Evolutionary conservation across 495 filamentous ascomycete species (phyloP).

Genomic region (Apiosordaria backusii): DNA sequence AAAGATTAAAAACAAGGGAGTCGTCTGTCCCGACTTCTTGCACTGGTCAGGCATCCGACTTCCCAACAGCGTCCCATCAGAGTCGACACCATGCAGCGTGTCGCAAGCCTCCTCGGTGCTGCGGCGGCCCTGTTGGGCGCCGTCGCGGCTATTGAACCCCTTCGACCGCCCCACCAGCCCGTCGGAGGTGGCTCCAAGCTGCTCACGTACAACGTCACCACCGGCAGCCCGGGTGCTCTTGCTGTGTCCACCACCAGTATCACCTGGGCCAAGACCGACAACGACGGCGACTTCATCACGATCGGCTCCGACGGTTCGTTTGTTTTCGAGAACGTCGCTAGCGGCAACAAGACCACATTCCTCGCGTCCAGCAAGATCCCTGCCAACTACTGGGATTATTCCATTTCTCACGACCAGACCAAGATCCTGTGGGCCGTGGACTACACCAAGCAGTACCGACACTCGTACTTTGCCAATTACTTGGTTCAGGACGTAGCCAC

Average conservation of each 20-base stretch:
- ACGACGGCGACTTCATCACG: slow-evolving; percentile 50
- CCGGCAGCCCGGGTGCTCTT: slow-evolving; percentile 30
- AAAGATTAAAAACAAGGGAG: slow-evolving; percentile 2
- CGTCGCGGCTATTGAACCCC: slow-evolving; percentile 34
- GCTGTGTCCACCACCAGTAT: slow-evolving; percentile 34
- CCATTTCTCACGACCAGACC: slow-evolving; percentile 38
- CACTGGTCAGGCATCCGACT: neutral
- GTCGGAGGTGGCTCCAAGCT: slow-evolving; percentile 39
- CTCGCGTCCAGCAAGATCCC: slow-evolving; percentile 41
- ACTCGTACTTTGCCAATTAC: slow-evolving; percentile 58
- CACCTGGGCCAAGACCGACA: slow-evolving; percentile 44
- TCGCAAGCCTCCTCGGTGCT: slow-evolving; percentile 17
- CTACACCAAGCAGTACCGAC: slow-evolving; percentile 54
- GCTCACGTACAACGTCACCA: slow-evolving; percentile 43
- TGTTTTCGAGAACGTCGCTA: slow-evolving; percentile 48
- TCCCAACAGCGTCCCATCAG: slow-evolving; percentile 4
- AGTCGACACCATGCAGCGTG: slow-evolving; percentile 18
- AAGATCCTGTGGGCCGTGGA: slow-evolving; percentile 53
- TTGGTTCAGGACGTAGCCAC: slow-evolving; percentile 48
- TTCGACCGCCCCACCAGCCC: slow-evolving; percentile 38
- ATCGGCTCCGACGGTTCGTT: slow-evolving; percentile 39
- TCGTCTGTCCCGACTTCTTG: neutral
- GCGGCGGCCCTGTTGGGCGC: slow-evolving; percentile 11
- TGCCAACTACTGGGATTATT: slow-evolving; percentile 29
- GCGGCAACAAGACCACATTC: slow-evolving; percentile 45